Evolutionary conservation across 176 grass and related monocot species (phyloP), one percentile per base, ranked within the genome.

Genomic region (Zizania latifolia): DNA sequence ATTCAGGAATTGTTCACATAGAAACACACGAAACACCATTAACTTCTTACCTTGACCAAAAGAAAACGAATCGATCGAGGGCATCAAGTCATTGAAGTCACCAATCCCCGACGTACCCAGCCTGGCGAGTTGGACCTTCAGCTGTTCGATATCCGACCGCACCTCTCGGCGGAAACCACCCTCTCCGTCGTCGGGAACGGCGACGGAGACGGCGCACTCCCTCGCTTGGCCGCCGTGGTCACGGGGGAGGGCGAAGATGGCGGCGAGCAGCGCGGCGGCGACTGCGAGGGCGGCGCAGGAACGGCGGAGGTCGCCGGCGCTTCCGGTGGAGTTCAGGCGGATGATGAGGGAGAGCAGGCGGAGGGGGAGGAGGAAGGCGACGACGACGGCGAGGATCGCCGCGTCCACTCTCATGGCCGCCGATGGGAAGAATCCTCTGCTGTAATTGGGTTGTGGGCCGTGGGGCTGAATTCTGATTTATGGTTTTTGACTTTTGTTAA

Each of bases 321-420:
- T 87, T 21, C 67, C 45, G 11, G 58, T 16, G 12, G 65, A 72
- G 5, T 28, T 43, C 45, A 82, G 65, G 78, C 78, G 78, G 65
- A 48, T 30, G 13, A 21, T 44, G 12, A 87, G 23, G 72, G 85
- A 82, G 85, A 82, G 17, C 29, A 87, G 73, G 38, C 78, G 79
- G 21, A 87, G 85, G 12, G 79, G 85, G 30, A 87, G 72, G 58
- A 87, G 85, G 72, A 87, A 71, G 57, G 66, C 66, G 36, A 87
- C 23, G 65, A 86, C 65, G 30, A 30, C 24, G 65, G 72, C 78
- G 48, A 87, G 85, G 73, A 87, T 76, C 64, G 58, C 79, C 46
- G 72, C 60, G 30, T 87, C 78, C 44, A 77, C 19, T 29, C 58
- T 58, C 79, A 87, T 82, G 50, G 66, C 59, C 37, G 59, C 26